These are phyloP conservation scores for Stellera chamaejasme DNA, from an alignment of 345 rosid species.

Conservation along the genomic window DNA sequence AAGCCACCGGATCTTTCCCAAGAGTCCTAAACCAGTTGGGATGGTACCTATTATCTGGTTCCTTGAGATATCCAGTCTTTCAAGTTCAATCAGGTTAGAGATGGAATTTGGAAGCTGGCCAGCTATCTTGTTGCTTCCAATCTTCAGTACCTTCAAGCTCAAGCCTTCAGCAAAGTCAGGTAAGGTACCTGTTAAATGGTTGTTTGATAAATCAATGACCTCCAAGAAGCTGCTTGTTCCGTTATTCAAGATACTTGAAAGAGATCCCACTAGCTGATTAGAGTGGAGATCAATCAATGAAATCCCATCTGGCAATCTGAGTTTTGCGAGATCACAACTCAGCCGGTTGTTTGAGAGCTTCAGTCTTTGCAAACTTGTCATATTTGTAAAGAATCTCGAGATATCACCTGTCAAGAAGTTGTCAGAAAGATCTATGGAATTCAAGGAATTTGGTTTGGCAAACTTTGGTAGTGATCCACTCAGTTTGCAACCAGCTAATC, in stretches of 20 bases:
- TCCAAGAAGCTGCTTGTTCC: conserved; percentile 59
- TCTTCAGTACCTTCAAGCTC: conserved; percentile 48
- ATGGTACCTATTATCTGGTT: conserved; percentile 56
- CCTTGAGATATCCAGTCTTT: conserved; percentile 58
- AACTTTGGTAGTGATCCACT: conserved; percentile 53
- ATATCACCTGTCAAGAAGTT: conserved; percentile 49
- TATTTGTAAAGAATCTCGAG: conserved; percentile 38
- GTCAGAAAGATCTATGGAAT: conserved; percentile 53
- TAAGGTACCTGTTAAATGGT: conserved; percentile 49
- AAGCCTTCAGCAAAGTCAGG: conserved; percentile 53
- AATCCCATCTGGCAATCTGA: conserved; percentile 45
- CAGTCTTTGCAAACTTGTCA: conserved; percentile 46
- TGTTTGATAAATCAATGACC: conserved; percentile 45
- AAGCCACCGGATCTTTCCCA: conserved; percentile 50
- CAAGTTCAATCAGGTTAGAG: conserved; percentile 50
- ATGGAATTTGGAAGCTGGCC: conserved; percentile 68
- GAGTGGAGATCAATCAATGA: conserved; percentile 52
- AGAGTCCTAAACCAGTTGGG: conserved; percentile 46
- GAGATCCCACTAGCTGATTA: conserved; percentile 52
- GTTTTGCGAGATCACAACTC: conserved; percentile 43
- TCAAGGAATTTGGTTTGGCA: conserved; percentile 43
- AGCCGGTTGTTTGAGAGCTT: conserved; percentile 64
- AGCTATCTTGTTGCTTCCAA: conserved; percentile 54
- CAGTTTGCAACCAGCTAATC: conserved; percentile 72
- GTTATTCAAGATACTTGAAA: conserved; percentile 50